These are phyloP conservation scores for Myxozyma lipomycoides DNA, from an alignment of 805 yeast species.

Conservation along the genomic window DNA sequence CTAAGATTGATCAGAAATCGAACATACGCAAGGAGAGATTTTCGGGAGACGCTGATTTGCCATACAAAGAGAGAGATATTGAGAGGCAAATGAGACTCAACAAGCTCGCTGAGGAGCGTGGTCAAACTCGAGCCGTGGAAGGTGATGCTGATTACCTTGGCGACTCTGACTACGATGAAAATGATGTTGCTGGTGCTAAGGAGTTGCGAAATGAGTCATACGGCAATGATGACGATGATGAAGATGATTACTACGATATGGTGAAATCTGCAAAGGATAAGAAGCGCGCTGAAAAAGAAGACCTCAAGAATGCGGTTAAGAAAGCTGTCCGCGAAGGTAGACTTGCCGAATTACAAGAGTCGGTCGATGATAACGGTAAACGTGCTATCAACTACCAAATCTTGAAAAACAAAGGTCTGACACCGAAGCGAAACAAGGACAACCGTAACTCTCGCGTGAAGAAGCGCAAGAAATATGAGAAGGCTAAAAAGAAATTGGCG, in stretches of 20 bases:
- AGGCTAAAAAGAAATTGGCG: conserved; percentile 88
- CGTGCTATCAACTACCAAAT: conserved; percentile 94
- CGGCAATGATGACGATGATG: conserved; percentile 37
- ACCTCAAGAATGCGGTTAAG: conserved; percentile 13
- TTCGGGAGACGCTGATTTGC: conserved; percentile 85
- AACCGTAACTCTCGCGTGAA: conserved; percentile 94
- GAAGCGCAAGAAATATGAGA: conserved; percentile 95
- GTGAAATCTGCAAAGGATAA: conserved; percentile 49
- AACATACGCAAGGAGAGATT: conserved; percentile 55
- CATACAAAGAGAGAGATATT: conserved; percentile 82
- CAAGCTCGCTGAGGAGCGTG: conserved; percentile 86
- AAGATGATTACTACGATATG: conserved; percentile 55
- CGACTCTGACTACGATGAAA: conserved; percentile 34
- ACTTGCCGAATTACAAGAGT: conserved; percentile 64
- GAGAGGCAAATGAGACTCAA: conserved; percentile 84
- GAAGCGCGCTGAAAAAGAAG: conserved; percentile 44
- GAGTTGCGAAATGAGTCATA: neutral
- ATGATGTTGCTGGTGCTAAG: conserved; percentile 18
- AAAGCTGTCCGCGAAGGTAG: conserved; percentile 80
- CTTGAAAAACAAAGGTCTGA: conserved; percentile 91
- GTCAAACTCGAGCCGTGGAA: conserved; percentile 49
- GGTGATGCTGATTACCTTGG: conserved; percentile 31
- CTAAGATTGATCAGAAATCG: conserved; percentile 82
- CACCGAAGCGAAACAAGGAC: conserved; percentile 89
- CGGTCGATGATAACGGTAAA: conserved; percentile 74